phyloP scores from a whole-genome alignment of 140 eudicot species.

The Cichorium intybus region DNA sequence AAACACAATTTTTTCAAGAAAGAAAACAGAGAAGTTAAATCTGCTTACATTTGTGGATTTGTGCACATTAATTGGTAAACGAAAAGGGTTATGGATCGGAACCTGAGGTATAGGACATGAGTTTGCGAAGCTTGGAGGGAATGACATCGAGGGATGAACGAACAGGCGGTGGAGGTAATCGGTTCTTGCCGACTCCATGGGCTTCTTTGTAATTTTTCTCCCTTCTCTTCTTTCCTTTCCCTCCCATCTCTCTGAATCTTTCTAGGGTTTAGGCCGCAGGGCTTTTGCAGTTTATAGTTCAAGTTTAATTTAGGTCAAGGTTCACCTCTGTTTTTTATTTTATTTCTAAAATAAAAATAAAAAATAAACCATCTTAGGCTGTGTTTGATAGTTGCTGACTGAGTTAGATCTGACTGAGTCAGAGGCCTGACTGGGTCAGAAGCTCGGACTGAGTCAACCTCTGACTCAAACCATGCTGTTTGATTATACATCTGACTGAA shows the following conservation, averaged over 20 bases:
- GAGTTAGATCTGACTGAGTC: no score
- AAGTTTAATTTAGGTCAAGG: no score
- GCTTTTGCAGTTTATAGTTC: background rate
- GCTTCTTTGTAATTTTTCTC: constrained; percentile 91
- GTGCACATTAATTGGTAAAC: background rate
- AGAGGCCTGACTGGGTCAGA: no score
- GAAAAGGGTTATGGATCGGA: constrained; percentile 2
- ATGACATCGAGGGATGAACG: constrained; percentile 68
- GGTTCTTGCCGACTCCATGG: constrained; percentile 62
- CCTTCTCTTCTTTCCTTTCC: constrained; percentile 81
- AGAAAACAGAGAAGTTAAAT: background rate
- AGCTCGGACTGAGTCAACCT: no score
- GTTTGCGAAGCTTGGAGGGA: constrained; percentile 82
- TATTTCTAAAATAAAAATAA: no score
- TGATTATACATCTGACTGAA: no score
- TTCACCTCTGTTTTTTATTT: no score
- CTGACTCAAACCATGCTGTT: no score
- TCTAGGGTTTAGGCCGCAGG: constrained; percentile 17
- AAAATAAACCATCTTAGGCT: no score
- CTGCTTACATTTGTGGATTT: background rate
- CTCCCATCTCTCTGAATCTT: constrained; percentile 50
- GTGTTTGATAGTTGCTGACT: no score
- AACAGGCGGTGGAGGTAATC: constrained; percentile 86
- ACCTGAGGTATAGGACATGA: constrained; percentile 40
- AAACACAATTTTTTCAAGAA: background rate